Evolutionary conservation across 2,329 filamentous ascomycete genomes (phyloP).

Genomic region (Ophiognomonia clavigignenti-juglandacearum): DNA sequence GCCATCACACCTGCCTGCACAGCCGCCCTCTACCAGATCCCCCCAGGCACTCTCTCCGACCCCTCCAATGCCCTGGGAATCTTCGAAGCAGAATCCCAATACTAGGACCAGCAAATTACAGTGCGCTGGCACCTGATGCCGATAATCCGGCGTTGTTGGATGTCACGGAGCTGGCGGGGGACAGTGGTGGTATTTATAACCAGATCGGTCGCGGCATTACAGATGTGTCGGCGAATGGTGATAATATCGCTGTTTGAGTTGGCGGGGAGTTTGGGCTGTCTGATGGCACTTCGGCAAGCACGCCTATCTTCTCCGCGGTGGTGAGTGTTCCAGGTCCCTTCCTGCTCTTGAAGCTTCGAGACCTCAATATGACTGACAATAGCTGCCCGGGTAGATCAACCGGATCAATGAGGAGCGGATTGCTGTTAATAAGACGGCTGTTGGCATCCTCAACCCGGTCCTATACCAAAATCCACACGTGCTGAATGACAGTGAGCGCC

Average conservation of each 20-base stretch:
- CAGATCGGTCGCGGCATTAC: conserved; percentile 22
- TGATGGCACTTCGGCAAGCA: conserved; percentile 50
- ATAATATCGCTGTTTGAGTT: conserved; percentile 23
- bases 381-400: too few relatives aligned
- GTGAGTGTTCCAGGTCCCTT: not conserved
- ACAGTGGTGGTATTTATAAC: conserved; percentile 9
- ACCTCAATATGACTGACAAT: too few relatives aligned
- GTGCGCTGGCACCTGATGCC: conserved; percentile 6
- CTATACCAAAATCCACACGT: conserved; percentile 26
- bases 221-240: conserved; percentile 22
- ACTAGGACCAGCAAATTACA: conserved; percentile 24
- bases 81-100: conserved; percentile 29
- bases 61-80: conserved; percentile 20
- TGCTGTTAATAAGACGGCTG: conserved; percentile 35
- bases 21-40: conserved; percentile 17
- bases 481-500: conserved; percentile 22
- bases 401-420: conserved; percentile 60
- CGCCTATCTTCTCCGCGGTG: conserved; percentile 54
- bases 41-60: conserved; percentile 10
- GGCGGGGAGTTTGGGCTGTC: conserved; percentile 26
- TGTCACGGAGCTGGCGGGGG: conserved; percentile 3
- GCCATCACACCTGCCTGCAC: conserved; percentile 7
- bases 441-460: conserved; percentile 30
- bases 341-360: not conserved
- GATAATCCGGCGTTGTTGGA: conserved; percentile 13